A percentile compares a stretch with the other conserved stretches of the same genome.
Conservation (phyloP, 176 grass and related monocot genomes). For the Tillandsia fasciculata region DNA sequence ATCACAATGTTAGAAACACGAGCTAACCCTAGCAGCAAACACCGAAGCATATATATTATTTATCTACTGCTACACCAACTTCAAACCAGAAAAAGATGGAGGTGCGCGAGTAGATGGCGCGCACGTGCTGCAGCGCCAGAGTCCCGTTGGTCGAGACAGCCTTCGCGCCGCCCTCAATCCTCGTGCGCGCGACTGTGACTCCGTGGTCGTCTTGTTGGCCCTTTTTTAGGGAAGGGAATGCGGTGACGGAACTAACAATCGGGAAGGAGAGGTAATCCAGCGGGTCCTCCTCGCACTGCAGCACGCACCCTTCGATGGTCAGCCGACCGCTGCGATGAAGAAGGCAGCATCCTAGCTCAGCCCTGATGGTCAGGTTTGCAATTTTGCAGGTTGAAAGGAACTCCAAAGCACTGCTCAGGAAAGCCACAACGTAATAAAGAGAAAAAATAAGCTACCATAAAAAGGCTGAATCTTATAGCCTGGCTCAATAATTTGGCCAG, state of each 20-base stretch:
- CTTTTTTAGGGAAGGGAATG: conserved; percentile 26
- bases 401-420: conserved; percentile 52
- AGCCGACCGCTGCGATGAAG: conserved; percentile 67
- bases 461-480: no score
- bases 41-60: not conserved
- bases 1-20: conserved; percentile 6
- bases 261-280: conserved; percentile 87
- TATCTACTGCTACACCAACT: conserved; percentile 44
- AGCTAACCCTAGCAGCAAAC: not conserved
- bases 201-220: conserved; percentile 30
- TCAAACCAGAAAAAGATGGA: conserved; percentile 96
- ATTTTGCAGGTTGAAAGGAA: conserved; percentile 89
- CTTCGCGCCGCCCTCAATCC: conserved; percentile 86
- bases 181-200: conserved; percentile 65
- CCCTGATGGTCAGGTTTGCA: conserved; percentile 67
- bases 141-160: conserved; percentile 68
- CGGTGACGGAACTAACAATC: conserved; percentile 66
- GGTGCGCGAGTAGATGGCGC: conserved; percentile 73
- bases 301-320: conserved; percentile 79
- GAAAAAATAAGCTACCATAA: not conserved
- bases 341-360: conserved; percentile 78
- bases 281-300: conserved; percentile 88
- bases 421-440: not conserved
- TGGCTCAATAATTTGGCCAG: not conserved
- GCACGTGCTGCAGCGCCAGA: conserved; percentile 57